Evolutionary conservation across 2,329 filamentous ascomycete species (phyloP).

Genomic region (Calonectria fujianensis): DNA sequence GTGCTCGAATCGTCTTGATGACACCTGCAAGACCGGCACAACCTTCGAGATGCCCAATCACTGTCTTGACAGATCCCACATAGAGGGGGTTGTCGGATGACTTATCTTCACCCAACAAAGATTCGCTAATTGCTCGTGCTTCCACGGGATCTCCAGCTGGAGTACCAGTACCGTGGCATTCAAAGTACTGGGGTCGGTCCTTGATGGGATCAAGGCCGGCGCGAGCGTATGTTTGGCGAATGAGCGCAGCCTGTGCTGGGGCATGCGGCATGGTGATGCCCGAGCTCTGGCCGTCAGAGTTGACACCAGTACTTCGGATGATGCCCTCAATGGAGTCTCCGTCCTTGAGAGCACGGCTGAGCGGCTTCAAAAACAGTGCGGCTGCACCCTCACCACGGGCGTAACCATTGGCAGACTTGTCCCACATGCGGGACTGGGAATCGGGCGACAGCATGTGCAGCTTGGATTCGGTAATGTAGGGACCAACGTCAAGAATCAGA

Average conservation of each 20-base stretch:
- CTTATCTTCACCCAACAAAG: constrained; percentile 56
- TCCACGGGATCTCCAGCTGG: constrained; percentile 70
- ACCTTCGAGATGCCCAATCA: constrained; percentile 55
- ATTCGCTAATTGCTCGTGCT: constrained; percentile 65
- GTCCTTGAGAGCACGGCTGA: constrained; percentile 61
- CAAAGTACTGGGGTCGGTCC: constrained; percentile 64
- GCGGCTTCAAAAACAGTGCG: constrained; percentile 11
- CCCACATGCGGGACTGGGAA: constrained; percentile 20
- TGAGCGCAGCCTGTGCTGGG: constrained; percentile 62
- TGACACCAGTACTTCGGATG: constrained; percentile 50
- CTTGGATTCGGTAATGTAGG: constrained; percentile 5
- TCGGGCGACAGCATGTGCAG: constrained; percentile 29
- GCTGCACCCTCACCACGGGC: constrained; percentile 21
- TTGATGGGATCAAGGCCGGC: constrained; percentile 61
- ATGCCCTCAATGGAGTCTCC: constrained; percentile 51
- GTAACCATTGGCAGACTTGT: constrained; percentile 18
- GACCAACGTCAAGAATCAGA: constrained; percentile 41
- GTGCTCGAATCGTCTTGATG: constrained; percentile 45
- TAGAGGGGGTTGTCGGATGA: constrained; percentile 16
- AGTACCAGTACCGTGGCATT: constrained; percentile 60
- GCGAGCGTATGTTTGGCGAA: constrained; percentile 60
- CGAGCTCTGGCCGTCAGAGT: constrained; percentile 47
- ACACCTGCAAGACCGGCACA: constrained; percentile 52
- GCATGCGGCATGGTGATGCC: constrained; percentile 63
- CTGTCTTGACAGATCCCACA: constrained; percentile 56